Evolutionary conservation across 164 flowering plant genomes (phyloP).

Genomic region (Amborella trichopoda): DNA sequence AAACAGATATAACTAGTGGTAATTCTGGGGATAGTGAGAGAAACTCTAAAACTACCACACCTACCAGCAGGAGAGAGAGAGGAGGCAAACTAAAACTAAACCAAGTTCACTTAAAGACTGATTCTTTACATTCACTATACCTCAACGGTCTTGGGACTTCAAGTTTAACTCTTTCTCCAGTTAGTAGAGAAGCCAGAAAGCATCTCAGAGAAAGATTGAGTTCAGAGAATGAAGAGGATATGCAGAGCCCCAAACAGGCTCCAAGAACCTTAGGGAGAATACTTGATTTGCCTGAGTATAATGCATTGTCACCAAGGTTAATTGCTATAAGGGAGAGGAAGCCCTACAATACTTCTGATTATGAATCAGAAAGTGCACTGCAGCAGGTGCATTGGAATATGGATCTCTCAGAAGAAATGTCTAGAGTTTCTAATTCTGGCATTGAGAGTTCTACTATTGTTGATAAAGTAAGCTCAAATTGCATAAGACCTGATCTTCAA

Average conservation of each 20-base stretch:
- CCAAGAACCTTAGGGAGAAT: conserved; percentile 61
- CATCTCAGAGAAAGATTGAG: conserved; percentile 72
- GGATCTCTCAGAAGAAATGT: not conserved
- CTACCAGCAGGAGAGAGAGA: conserved; percentile 10
- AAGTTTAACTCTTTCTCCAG: conserved; percentile 15
- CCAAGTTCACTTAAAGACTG: conserved; percentile 10
- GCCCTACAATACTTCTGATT: conserved; percentile 8
- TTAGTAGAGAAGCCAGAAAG: conserved; percentile 68
- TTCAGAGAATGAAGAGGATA: conserved; percentile 28
- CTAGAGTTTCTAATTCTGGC: not conserved
- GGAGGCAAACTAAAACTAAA: conserved; percentile 6
- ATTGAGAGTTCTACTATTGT: not conserved
- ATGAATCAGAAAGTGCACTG: conserved; percentile 7
- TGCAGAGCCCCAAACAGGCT: conserved; percentile 12
- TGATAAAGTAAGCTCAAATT: not conserved
- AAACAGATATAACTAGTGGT: conserved; percentile 36
- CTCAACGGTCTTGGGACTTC: conserved; percentile 6
- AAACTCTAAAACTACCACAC: conserved; percentile 10
- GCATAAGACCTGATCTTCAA: not conserved
- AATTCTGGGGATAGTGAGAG: conserved; percentile 36
- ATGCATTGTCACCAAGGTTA: conserved; percentile 28
- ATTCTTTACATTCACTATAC: conserved; percentile 9
- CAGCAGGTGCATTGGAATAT: not conserved
- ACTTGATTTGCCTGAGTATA: conserved; percentile 54
- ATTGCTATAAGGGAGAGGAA: conserved; percentile 49